Conservation (phyloP, 2,329 filamentous ascomycete species). For the Colletotrichum shisoi region DNA sequence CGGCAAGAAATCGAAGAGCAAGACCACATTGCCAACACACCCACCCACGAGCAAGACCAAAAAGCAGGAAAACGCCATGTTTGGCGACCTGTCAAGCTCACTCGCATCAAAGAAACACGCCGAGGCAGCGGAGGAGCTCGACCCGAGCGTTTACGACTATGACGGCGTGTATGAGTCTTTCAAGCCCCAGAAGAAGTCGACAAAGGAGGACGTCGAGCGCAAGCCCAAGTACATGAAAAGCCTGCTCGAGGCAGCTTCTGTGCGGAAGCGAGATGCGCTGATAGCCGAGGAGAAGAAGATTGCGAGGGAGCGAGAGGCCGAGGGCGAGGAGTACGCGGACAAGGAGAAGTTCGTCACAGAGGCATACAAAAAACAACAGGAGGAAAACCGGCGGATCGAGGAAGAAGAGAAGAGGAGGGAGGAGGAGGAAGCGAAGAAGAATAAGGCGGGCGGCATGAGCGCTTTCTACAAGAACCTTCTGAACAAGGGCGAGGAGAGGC, state of each 20-base stretch:
- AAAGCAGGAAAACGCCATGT: slow-evolving; percentile 56
- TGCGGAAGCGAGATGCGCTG: slow-evolving; percentile 78
- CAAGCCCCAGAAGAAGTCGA: slow-evolving; percentile 67
- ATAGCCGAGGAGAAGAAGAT: slow-evolving; percentile 83
- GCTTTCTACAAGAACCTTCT: slow-evolving; percentile 80
- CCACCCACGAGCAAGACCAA: slow-evolving; percentile 56
- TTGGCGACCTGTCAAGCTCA: slow-evolving; percentile 72
- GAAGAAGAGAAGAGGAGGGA: slow-evolving; percentile 74
- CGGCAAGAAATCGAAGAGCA: slow-evolving; percentile 47
- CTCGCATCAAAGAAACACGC: slow-evolving; percentile 70
- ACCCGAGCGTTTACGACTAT: slow-evolving; percentile 84
- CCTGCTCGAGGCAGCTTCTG: slow-evolving; percentile 75
- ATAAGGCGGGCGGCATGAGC: slow-evolving; percentile 74
- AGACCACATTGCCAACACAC: slow-evolving; percentile 48
- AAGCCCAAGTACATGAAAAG: slow-evolving; percentile 82
- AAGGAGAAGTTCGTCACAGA: slow-evolving; percentile 89
- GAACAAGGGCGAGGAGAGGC: slow-evolving; percentile 72
- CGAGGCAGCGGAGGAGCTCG: slow-evolving; percentile 70
- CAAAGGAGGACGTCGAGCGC: slow-evolving; percentile 63
- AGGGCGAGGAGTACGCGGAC: slow-evolving; percentile 80
- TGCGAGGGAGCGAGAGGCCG: slow-evolving; percentile 77
- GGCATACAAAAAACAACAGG: slow-evolving; percentile 82
- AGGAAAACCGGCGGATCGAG: slow-evolving; percentile 74
- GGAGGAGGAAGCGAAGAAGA: slow-evolving; percentile 70
- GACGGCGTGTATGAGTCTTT: slow-evolving; percentile 82